Conservation (phyloP, 2,329 filamentous ascomycete species). For the Botrytis squamosa region DNA sequence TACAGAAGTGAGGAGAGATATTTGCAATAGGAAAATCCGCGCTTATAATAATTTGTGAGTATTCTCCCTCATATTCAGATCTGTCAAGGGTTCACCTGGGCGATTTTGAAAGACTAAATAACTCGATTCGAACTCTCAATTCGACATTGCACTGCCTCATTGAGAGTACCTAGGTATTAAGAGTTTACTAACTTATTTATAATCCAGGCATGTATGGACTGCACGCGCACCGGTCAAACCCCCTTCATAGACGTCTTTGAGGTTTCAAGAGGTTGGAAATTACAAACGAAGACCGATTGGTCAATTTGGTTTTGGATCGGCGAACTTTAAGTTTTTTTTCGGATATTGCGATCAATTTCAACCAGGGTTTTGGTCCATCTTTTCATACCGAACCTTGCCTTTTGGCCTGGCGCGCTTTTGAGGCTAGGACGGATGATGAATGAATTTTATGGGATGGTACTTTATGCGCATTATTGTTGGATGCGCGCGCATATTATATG, state of each 20-base stretch:
- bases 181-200: background rate
- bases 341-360: constrained; percentile 15
- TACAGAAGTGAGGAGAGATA: constrained; percentile 63
- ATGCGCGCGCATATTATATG: constrained; percentile 23
- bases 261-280: background rate
- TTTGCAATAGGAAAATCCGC: constrained; percentile 65
- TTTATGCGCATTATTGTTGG: constrained; percentile 14
- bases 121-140: background rate
- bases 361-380: constrained; percentile 5
- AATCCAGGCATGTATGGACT: constrained; percentile 37
- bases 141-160: background rate
- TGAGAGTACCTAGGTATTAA: constrained; percentile 10
- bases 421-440: background rate
- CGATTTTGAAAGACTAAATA: background rate
- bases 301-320: background rate
- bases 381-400: constrained; percentile 12
- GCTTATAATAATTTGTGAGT: constrained; percentile 78
- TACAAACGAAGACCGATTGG: background rate
- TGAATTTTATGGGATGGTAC: constrained; percentile 9
- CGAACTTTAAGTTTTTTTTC: constrained; percentile 3
- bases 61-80: constrained; percentile 18
- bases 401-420: constrained; percentile 3
- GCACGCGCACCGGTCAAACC: constrained; percentile 31
- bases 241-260: background rate
- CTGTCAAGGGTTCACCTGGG: background rate